Conservation (phyloP, 2,329 filamentous ascomycete species). For the Arthrobotrys iridis region DNA sequence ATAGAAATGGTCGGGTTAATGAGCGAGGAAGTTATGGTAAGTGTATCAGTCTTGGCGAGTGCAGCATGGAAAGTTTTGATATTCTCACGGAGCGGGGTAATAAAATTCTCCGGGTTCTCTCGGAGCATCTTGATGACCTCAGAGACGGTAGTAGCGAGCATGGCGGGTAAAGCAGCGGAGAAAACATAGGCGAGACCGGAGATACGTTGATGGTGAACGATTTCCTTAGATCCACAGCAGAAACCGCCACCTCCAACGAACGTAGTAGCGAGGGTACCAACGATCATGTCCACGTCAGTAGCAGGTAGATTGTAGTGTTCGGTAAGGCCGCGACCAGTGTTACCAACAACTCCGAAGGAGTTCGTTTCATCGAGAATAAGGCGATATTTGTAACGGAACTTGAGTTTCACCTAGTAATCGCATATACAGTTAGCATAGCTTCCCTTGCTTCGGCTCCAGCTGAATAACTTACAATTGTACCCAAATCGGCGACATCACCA, state of each 20-base stretch:
- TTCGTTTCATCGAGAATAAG: slow-evolving; percentile 97
- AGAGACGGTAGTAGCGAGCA: slow-evolving; percentile 93
- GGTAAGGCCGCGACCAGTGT: slow-evolving; percentile 89
- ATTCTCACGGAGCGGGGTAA: slow-evolving; percentile 82
- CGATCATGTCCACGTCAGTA: slow-evolving; percentile 93
- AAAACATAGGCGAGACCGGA: slow-evolving; percentile 92
- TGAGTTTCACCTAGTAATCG: slow-evolving; percentile 77
- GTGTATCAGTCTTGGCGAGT: slow-evolving; percentile 96
- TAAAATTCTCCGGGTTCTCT: slow-evolving; percentile 78
- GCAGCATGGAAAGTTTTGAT: slow-evolving; percentile 85
- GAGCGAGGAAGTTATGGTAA: slow-evolving; percentile 64
- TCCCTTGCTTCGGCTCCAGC: slow-evolving; percentile 32
- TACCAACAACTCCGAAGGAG: slow-evolving; percentile 93
- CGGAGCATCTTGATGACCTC: slow-evolving; percentile 89
- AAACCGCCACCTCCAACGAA: slow-evolving; percentile 94
- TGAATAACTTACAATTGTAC: slow-evolving; percentile 74
- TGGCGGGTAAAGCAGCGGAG: slow-evolving; percentile 90
- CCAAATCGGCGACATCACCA: slow-evolving; percentile 84
- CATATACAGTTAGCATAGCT: slow-evolving; percentile 22
- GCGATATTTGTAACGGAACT: slow-evolving; percentile 96
- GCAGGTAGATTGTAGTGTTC: slow-evolving; percentile 97
- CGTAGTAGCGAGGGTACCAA: slow-evolving; percentile 88
- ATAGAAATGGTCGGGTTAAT: slow-evolving; percentile 38
- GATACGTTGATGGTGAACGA: slow-evolving; percentile 95
- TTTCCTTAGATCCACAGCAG: slow-evolving; percentile 89